Evolutionary conservation across 192 early-diverging fungal genomes (phyloP).

Genomic region (Coemansia sp.): DNA sequence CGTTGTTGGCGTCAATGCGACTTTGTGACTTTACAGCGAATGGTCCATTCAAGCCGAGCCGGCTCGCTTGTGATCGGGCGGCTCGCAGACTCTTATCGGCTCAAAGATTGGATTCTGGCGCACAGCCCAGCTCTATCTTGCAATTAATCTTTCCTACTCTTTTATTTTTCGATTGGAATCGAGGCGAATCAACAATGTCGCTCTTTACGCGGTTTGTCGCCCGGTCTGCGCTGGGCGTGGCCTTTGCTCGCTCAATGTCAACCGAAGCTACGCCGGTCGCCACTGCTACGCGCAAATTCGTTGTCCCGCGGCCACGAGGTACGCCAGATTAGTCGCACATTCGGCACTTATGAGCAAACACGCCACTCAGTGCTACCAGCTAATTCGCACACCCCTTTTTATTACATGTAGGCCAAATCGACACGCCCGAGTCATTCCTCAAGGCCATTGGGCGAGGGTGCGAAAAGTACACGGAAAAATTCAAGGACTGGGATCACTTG

Average conservation of each 20-base stretch:
- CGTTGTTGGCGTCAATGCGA: too few species aligned
- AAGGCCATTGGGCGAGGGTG: slow-evolving; percentile 56
- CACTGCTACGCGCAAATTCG: not conserved
- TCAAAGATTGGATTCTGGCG: too few species aligned
- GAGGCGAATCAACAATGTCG: slow-evolving; percentile 14
- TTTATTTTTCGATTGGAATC: not conserved
- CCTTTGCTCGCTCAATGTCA: slow-evolving; percentile 21
- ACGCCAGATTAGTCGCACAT: not conserved
- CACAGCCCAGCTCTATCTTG: too few species aligned
- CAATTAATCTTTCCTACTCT: not conserved
- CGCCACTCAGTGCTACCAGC: not conserved
- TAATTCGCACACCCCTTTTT: not conserved
- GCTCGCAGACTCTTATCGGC: not conserved
- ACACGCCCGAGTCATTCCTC: slow-evolving; percentile 35
- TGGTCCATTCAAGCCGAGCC: too few species aligned
- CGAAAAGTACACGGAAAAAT: slow-evolving; percentile 56
- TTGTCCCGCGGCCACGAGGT: slow-evolving; percentile 35
- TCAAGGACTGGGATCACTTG: slow-evolving; percentile 63
- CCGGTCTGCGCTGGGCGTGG: not conserved
- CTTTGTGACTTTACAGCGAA: too few species aligned
- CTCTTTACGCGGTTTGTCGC: slow-evolving; percentile 22
- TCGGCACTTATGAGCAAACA: not conserved
- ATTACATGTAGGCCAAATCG: slow-evolving; percentile 24
- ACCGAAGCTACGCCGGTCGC: slow-evolving; percentile 11
- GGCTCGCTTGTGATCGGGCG: not conserved